These are phyloP conservation scores for Pezicula rhizophila DNA, from an alignment of 2,329 filamentous ascomycete species.

Conservation along the genomic window DNA sequence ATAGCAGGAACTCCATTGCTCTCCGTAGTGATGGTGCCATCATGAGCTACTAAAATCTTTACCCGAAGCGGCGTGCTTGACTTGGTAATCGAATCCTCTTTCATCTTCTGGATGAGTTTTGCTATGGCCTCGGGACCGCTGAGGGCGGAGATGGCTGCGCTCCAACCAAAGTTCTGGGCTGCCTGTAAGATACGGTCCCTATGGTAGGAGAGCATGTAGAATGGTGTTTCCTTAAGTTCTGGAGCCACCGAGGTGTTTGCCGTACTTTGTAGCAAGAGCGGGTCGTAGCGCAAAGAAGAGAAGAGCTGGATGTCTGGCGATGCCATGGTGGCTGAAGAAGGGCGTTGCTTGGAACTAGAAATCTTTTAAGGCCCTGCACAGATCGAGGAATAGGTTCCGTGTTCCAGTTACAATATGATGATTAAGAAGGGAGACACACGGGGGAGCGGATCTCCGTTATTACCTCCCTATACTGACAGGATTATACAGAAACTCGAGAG, in stretches of 20 bases:
- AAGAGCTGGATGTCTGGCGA: slow-evolving; percentile 52
- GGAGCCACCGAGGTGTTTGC: slow-evolving; percentile 21
- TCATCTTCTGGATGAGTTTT: slow-evolving; percentile 35
- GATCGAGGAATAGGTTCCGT: not conserved
- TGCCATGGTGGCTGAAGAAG: not conserved
- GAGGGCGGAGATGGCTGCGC: slow-evolving; percentile 37
- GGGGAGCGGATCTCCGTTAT: too few relatives aligned
- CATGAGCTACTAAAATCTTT: slow-evolving; percentile 45
- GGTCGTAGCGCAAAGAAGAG: slow-evolving; percentile 68
- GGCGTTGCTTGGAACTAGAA: not conserved
- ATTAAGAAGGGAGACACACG: too few relatives aligned
- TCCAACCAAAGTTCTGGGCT: slow-evolving; percentile 51
- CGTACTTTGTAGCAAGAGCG: slow-evolving; percentile 37
- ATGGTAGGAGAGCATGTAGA: slow-evolving; percentile 78
- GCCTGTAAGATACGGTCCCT: slow-evolving; percentile 69
- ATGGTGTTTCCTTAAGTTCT: slow-evolving; percentile 43
- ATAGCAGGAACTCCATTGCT: slow-evolving; percentile 31
- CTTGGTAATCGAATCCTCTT: slow-evolving; percentile 19
- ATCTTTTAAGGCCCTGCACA: not conserved
- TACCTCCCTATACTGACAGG: too few relatives aligned
- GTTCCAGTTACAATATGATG: too few relatives aligned
- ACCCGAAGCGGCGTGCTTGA: slow-evolving; percentile 39
- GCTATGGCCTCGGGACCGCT: slow-evolving; percentile 40
- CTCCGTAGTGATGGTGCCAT: slow-evolving; percentile 42
- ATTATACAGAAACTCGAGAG: too few relatives aligned